These are phyloP conservation scores for Streptanthus diversifolius DNA, from an alignment of 345 rosid genomes.

Conservation along the genomic window DNA sequence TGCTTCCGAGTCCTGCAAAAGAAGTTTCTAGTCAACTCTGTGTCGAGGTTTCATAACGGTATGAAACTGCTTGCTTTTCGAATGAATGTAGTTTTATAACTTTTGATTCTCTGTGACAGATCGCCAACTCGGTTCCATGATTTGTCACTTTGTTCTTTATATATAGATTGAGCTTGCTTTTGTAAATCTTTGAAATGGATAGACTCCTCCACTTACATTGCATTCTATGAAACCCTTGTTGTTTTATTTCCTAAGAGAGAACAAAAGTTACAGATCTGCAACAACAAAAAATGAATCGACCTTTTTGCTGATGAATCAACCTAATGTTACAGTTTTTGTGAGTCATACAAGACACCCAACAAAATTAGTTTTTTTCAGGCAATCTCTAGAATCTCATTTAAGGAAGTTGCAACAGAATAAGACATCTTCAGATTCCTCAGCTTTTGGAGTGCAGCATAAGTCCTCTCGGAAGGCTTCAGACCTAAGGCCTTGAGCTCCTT, in stretches of 20 bases:
- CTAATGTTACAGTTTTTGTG: constrained; percentile 7
- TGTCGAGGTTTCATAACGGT: background rate
- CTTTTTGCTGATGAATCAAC: background rate
- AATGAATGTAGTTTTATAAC: constrained; percentile 18
- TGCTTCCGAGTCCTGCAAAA: background rate
- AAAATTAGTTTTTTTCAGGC: constrained; percentile 6
- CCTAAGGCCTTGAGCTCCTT: constrained; percentile 23
- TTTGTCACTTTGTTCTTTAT: constrained; percentile 1
- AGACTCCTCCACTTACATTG: background rate
- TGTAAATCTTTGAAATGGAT: constrained; percentile 12
- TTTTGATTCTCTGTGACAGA: constrained; percentile 15
- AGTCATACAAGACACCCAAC: background rate
- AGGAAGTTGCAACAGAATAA: constrained; percentile 13
- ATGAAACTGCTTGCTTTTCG: background rate
- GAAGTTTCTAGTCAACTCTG: background rate
- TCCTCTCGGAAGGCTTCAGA: constrained; percentile 20
- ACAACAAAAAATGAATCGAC: constrained; percentile 1
- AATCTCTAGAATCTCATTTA: constrained; percentile 11
- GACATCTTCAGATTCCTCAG: constrained; percentile 17
- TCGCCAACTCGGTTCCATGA: background rate
- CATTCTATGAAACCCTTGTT: background rate
- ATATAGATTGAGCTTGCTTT: constrained; percentile 9
- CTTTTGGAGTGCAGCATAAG: constrained; percentile 11
- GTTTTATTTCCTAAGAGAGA: constrained; percentile 3
- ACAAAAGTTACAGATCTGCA: constrained; percentile 11